A percentile compares a stretch with the other conserved stretches of the same genome.
phyloP scores from a whole-genome alignment of 441 rosid genomes.

The Aleurites moluccanus region DNA sequence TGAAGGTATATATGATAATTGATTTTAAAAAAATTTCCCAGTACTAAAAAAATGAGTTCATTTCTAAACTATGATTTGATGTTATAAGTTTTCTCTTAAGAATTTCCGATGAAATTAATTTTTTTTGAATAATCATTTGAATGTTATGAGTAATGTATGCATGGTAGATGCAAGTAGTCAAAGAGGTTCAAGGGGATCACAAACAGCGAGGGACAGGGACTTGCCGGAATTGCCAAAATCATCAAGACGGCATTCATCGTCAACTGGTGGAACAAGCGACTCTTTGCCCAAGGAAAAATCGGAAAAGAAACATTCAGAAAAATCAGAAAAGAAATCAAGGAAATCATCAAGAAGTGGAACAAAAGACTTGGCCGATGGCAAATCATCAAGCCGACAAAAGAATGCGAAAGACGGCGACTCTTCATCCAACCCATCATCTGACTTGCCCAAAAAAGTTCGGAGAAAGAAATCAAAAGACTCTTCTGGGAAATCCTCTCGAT shows the following conservation, averaged over 20 bases:
- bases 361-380: slow-evolving; percentile 31
- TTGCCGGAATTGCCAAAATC: slow-evolving; percentile 46
- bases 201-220: slow-evolving; percentile 20
- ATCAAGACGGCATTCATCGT: slow-evolving; percentile 45
- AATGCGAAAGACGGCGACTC: slow-evolving; percentile 29
- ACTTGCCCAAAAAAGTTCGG: slow-evolving; percentile 45
- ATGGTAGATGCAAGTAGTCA: slow-evolving; percentile 21
- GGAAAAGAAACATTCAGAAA: slow-evolving; percentile 46
- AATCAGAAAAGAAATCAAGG: slow-evolving; percentile 36
- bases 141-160: background rate
- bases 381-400: slow-evolving; percentile 20
- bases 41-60: no score
- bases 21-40: no score
- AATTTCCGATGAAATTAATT: background rate
- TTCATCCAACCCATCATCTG: slow-evolving; percentile 33
- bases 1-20: slow-evolving; percentile 41
- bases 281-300: slow-evolving; percentile 42
- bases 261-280: slow-evolving; percentile 25
- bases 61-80: no score
- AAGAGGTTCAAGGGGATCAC: slow-evolving; percentile 12
- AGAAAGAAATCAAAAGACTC: slow-evolving; percentile 56
- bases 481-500: slow-evolving; percentile 33
- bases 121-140: background rate
- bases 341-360: slow-evolving; percentile 44
- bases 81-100: no score